Evolutionary conservation across 2,329 filamentous ascomycete genomes (phyloP).

Genomic region (Emericellopsis cladophorae): DNA sequence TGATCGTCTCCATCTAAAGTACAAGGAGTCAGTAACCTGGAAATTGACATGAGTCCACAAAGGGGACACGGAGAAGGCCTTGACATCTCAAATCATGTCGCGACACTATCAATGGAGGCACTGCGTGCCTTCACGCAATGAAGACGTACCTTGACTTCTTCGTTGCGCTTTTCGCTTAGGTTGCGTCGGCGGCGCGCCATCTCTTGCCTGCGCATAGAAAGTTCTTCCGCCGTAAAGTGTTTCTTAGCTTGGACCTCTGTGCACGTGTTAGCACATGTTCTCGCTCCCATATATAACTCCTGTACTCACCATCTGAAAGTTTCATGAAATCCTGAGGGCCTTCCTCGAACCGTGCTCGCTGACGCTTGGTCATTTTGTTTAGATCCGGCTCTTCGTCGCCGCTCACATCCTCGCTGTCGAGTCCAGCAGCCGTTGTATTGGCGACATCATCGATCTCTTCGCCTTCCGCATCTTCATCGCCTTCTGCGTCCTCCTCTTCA

Average conservation of each 20-base stretch:
- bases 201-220: slow-evolving; percentile 48
- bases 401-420: slow-evolving; percentile 28
- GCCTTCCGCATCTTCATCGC: slow-evolving; percentile 34
- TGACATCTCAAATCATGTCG: background rate
- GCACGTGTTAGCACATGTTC: slow-evolving; percentile 3
- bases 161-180: slow-evolving; percentile 51
- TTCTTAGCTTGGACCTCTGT: slow-evolving; percentile 53
- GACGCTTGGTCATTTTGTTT: slow-evolving; percentile 48
- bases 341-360: slow-evolving; percentile 46
- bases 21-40: slow-evolving; percentile 1
- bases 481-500: slow-evolving; percentile 31
- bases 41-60: background rate
- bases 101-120: too few species aligned
- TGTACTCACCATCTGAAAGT: slow-evolving; percentile 40
- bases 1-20: slow-evolving; percentile 92
- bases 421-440: slow-evolving; percentile 19
- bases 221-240: slow-evolving; percentile 46
- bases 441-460: slow-evolving; percentile 26
- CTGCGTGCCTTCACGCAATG: background rate
- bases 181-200: slow-evolving; percentile 50
- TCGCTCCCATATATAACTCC: background rate
- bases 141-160: slow-evolving; percentile 44
- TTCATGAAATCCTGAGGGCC: slow-evolving; percentile 43
- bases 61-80: background rate
- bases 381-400: slow-evolving; percentile 40